These are phyloP conservation scores for Biscogniauxia sp. DNA, from an alignment of 2,329 filamentous ascomycete species.

Conservation along the genomic window DNA sequence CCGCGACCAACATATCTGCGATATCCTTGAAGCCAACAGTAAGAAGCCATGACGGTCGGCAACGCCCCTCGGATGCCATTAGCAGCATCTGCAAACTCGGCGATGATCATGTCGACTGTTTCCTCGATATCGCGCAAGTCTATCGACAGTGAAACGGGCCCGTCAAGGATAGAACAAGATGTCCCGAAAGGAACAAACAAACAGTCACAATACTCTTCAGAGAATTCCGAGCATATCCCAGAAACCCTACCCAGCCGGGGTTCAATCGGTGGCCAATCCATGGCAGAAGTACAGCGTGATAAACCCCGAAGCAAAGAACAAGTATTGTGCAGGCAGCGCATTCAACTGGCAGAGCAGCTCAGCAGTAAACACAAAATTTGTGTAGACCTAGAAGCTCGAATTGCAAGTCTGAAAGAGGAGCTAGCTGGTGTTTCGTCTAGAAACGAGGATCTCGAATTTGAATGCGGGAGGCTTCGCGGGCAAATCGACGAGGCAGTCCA, in stretches of 20 bases:
- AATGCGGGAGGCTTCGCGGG: slow-evolving; percentile 5
- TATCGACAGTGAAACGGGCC: not conserved
- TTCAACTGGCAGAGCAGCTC: slow-evolving; percentile 11
- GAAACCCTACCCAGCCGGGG: not conserved
- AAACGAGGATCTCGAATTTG: slow-evolving; percentile 5
- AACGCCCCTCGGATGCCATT: slow-evolving; percentile 6
- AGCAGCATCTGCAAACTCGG: slow-evolving; percentile 9
- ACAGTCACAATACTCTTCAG: not conserved
- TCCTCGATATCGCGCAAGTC: not conserved
- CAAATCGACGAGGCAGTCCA: slow-evolving; percentile 1
- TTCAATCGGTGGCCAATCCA: not conserved
- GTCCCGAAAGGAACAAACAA: not conserved
- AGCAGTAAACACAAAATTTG: slow-evolving; percentile 7
- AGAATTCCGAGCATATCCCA: not conserved
- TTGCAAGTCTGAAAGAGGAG: slow-evolving; percentile 4
- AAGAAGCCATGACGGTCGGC: not conserved
- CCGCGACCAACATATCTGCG: not conserved
- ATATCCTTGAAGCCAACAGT: not conserved
- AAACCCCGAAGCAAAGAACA: slow-evolving; percentile 1
- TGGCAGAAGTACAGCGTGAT: not conserved
- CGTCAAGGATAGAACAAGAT: not conserved
- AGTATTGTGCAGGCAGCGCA: slow-evolving; percentile 5
- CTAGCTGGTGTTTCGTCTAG: slow-evolving; percentile 5
- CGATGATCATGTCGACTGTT: slow-evolving; percentile 10
- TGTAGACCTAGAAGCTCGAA: slow-evolving; percentile 5